Conservation (phyloP, 495 filamentous ascomycete species). For the Penicillium mononematosum region DNA sequence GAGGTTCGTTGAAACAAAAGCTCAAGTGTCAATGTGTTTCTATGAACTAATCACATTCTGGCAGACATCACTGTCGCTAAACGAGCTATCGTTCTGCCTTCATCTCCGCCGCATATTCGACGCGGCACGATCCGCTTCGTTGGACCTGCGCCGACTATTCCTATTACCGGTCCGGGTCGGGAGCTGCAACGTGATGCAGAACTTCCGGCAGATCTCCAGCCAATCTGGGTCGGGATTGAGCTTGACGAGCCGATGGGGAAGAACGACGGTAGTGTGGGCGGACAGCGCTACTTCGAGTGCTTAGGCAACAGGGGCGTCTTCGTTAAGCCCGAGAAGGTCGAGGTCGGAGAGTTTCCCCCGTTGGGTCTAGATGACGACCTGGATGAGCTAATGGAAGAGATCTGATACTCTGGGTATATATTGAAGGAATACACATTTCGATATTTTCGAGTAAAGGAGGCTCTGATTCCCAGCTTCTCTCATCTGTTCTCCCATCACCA, state of each 20-base stretch:
- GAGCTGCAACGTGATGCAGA: conserved; percentile 21
- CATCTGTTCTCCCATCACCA: conserved; percentile 9
- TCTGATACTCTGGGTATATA: conserved; percentile 42
- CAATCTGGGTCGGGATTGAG: conserved; percentile 81
- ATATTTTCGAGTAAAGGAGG: conserved; percentile 4
- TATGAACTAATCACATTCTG: background rate
- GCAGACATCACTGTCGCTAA: conserved; percentile 36
- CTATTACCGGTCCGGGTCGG: conserved; percentile 46
- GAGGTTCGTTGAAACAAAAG: conserved; percentile 48
- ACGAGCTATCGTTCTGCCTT: conserved; percentile 45
- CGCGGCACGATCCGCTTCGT: conserved; percentile 83
- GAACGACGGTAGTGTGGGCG: conserved; percentile 84
- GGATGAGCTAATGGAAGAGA: conserved; percentile 85
- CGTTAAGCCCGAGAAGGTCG: conserved; percentile 84
- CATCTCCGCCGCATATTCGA: conserved; percentile 57
- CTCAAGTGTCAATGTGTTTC: background rate
- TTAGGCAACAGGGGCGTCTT: conserved; percentile 76
- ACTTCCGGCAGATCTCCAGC: conserved; percentile 38
- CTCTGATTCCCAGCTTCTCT: background rate
- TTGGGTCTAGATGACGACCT: conserved; percentile 53
- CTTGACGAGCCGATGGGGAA: conserved; percentile 86
- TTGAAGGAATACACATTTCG: conserved; percentile 2
- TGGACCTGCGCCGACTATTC: conserved; percentile 79
- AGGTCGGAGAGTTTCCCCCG: conserved; percentile 81
- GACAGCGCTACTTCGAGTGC: conserved; percentile 72